Evolutionary conservation across 140 eudicot species (phyloP).

Genomic region (Ambrosia hybrid): DNA sequence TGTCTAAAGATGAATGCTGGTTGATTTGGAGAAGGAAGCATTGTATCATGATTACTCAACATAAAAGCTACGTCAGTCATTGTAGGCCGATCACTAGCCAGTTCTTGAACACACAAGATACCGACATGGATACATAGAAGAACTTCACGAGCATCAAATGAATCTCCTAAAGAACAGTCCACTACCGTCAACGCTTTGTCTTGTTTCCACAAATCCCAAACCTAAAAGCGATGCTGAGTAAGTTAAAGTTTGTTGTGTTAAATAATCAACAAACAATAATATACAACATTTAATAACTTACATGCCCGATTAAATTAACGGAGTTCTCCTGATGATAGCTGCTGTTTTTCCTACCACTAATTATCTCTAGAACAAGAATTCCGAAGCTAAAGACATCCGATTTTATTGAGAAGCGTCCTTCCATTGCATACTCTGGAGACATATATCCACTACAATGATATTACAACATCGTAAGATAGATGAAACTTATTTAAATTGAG

Average conservation of each 20-base stretch:
- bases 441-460: not conserved
- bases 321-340: not conserved
- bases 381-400: constrained; percentile 5
- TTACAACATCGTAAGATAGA: not conserved
- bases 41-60: not conserved
- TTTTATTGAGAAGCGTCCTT: not conserved
- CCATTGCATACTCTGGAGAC: not conserved
- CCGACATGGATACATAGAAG: not conserved
- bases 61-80: not conserved
- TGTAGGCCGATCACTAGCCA: not conserved
- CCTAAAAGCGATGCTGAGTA: not conserved
- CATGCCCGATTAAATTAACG: not conserved
- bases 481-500: not conserved
- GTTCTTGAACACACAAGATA: constrained; percentile 6
- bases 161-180: constrained; percentile 1
- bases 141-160: not conserved
- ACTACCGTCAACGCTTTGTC: not conserved
- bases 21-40: constrained; percentile 9
- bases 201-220: constrained; percentile 12
- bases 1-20: constrained; percentile 6
- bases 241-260: not conserved
- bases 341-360: constrained; percentile 1
- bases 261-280: not conserved
- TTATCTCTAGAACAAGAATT: not conserved
- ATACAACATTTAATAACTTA: not conserved